Evolutionary conservation across 176 grass and related monocot genomes (phyloP).

Genomic region (Aegilops speltoides): DNA sequence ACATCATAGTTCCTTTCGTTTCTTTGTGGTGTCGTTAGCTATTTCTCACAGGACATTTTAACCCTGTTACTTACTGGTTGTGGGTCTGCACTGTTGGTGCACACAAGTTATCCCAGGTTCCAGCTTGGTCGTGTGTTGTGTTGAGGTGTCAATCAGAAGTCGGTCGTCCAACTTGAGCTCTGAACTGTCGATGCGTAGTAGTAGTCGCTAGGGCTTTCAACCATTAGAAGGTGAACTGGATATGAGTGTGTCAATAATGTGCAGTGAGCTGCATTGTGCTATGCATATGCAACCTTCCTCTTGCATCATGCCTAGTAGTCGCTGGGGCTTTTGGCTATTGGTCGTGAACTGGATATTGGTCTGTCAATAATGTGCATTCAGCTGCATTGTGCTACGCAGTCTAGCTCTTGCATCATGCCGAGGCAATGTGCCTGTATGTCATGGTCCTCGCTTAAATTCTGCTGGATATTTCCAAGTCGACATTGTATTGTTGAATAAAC

Average conservation of each 20-base stretch:
- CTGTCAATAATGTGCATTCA: constrained; percentile 36
- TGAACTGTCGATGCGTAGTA: background rate
- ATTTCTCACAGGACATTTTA: constrained; percentile 53
- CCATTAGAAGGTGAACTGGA: background rate
- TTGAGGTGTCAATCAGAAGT: constrained; percentile 22
- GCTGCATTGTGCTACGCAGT: constrained; percentile 21
- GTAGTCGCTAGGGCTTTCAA: background rate
- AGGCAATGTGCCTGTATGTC: background rate
- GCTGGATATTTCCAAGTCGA: background rate
- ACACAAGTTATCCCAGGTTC: background rate
- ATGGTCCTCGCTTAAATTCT: constrained; percentile 20
- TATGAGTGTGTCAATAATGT: constrained; percentile 35
- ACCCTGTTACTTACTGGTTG: constrained; percentile 44
- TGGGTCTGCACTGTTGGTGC: constrained; percentile 27
- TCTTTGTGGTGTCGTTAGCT: background rate
- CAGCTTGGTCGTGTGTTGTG: background rate
- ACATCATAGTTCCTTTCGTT: background rate
- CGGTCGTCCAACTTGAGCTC: constrained; percentile 14
- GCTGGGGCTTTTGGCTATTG: background rate
- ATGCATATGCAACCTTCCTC: constrained; percentile 30
- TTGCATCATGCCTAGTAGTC: constrained; percentile 7
- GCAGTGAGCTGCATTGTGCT: constrained; percentile 17
- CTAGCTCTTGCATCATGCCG: constrained; percentile 14
- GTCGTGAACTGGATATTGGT: constrained; percentile 9
- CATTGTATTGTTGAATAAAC: constrained; percentile 19